Evolutionary conservation across 2,329 filamentous ascomycete species (phyloP).

Genomic region (Colletotrichum sp.): DNA sequence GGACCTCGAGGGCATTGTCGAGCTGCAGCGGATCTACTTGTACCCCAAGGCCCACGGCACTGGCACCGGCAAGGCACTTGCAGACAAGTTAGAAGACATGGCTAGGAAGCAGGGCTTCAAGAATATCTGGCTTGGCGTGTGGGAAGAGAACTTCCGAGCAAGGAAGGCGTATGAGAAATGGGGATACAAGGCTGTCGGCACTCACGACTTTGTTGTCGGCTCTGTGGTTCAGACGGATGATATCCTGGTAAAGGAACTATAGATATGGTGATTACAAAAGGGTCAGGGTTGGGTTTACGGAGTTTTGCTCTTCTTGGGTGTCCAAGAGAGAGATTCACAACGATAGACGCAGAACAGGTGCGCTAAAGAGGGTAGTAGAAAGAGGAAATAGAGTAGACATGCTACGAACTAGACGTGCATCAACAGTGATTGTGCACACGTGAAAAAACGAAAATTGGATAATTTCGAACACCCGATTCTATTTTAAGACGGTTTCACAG

Average conservation of each 20-base stretch:
- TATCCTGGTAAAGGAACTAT: conserved; percentile 41
- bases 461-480: background rate
- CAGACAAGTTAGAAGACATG: conserved; percentile 31
- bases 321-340: background rate
- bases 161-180: conserved; percentile 42
- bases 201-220: conserved; percentile 47
- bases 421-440: background rate
- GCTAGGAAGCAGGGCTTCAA: conserved; percentile 40
- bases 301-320: background rate
- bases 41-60: conserved; percentile 35
- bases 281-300: background rate
- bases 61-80: conserved; percentile 42
- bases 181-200: conserved; percentile 43
- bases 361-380: background rate
- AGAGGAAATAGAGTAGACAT: background rate
- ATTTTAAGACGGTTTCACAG: background rate
- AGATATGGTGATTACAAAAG: background rate
- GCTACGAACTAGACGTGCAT: background rate
- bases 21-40: conserved; percentile 51
- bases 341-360: background rate
- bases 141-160: conserved; percentile 49
- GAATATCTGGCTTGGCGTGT: conserved; percentile 52
- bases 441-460: background rate
- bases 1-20: conserved; percentile 32
- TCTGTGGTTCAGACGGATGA: conserved; percentile 45